A percentile compares a stretch with the other conserved stretches of the same genome.
Evolutionary conservation across 2,329 filamentous ascomycete species (phyloP).

Genomic region (Hypoxylon sp.): DNA sequence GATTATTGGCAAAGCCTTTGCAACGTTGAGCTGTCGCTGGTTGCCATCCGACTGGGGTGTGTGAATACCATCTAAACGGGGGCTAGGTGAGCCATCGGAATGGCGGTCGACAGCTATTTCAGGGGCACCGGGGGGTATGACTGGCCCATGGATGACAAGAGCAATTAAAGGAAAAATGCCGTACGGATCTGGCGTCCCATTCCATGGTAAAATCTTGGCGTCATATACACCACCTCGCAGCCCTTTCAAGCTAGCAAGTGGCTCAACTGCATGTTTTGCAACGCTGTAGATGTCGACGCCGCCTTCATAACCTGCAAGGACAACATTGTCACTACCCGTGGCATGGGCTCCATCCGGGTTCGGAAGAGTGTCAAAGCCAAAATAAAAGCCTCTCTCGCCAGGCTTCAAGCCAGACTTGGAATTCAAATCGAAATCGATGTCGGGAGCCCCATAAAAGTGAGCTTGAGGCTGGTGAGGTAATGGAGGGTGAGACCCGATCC

Average conservation of each 20-base stretch:
- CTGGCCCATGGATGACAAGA: slow-evolving; percentile 84
- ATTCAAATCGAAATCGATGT: slow-evolving; percentile 74
- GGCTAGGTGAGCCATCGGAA: slow-evolving; percentile 58
- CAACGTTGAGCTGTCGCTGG: slow-evolving; percentile 57
- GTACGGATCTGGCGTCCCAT: slow-evolving; percentile 66
- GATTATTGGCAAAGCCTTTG: slow-evolving; percentile 59
- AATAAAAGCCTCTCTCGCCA: slow-evolving; percentile 81
- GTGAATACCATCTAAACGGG: slow-evolving; percentile 60
- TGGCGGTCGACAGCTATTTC: slow-evolving; percentile 56
- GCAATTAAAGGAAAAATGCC: slow-evolving; percentile 80
- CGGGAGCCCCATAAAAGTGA: slow-evolving; percentile 78
- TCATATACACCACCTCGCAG: slow-evolving; percentile 84
- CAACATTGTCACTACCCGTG: slow-evolving; percentile 71
- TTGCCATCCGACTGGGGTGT: slow-evolving; percentile 60
- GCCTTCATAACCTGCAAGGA: slow-evolving; percentile 85
- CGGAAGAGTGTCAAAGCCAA: slow-evolving; percentile 82
- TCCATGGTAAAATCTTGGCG: slow-evolving; percentile 86
- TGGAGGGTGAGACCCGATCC: slow-evolving; percentile 63
- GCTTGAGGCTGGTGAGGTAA: slow-evolving; percentile 76
- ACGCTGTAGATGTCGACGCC: slow-evolving; percentile 82
- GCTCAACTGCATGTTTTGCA: slow-evolving; percentile 78
- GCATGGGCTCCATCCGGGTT: slow-evolving; percentile 56
- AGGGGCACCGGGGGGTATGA: slow-evolving; percentile 62
- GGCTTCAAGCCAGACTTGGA: slow-evolving; percentile 70
- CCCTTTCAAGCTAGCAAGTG: slow-evolving; percentile 79